A percentile compares a stretch with the other conserved stretches of the same genome.
Evolutionary conservation across 139 green algal species (phyloP).

Genomic region (Closterium sp.): DNA sequence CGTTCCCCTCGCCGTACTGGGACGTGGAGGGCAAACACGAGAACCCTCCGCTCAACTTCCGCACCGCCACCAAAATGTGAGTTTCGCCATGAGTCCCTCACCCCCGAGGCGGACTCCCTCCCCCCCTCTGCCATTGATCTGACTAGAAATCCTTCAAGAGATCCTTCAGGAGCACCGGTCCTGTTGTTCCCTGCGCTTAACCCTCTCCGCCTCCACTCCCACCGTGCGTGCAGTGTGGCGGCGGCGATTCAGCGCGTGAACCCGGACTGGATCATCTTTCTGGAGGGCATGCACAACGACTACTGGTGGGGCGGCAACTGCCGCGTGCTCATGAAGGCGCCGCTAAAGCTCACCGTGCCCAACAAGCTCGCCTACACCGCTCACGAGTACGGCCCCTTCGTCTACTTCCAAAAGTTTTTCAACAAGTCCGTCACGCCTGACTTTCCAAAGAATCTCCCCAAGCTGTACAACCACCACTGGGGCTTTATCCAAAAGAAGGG

Average conservation of each 20-base stretch:
- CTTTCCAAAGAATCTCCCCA: conserved; percentile 21
- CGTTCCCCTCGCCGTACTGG: background rate
- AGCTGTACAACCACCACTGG: conserved; percentile 4
- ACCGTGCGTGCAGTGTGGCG: background rate
- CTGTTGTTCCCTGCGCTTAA: background rate
- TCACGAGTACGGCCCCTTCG: conserved; percentile 39
- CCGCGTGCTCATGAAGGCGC: conserved; percentile 7
- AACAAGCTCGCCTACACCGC: conserved; percentile 21
- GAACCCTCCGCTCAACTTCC: conserved; percentile 8
- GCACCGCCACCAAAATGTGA: conserved; percentile 2
- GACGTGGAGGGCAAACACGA: background rate
- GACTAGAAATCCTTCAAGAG: no score
- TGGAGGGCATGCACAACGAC: conserved; percentile 35
- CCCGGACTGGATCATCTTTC: conserved; percentile 23
- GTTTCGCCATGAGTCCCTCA: background rate
- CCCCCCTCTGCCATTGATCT: no score
- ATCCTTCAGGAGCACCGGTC: background rate
- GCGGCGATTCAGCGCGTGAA: conserved; percentile 36
- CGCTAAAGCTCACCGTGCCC: background rate
- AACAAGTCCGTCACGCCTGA: background rate
- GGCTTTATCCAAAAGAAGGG: conserved; percentile 8
- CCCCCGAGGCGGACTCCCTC: no score
- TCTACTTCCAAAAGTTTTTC: conserved; percentile 27
- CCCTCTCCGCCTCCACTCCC: background rate
- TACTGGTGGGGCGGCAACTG: conserved; percentile 30